Evolutionary conservation across 352 stramenopile species (phyloP).

Genomic region (Phytophthora palmivora): DNA sequence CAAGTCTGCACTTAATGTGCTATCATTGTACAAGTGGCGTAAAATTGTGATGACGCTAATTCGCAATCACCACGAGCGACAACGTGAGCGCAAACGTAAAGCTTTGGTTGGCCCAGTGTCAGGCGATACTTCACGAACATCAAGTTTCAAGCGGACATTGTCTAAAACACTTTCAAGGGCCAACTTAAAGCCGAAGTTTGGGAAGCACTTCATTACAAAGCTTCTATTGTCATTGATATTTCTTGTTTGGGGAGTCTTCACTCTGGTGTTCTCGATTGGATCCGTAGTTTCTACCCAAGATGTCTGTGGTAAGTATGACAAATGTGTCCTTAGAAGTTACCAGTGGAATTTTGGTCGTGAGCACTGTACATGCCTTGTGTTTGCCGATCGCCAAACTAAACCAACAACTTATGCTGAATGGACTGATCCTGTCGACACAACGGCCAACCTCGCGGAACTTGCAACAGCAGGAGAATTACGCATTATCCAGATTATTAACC

Average conservation of each 20-base stretch:
- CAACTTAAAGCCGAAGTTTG: slow-evolving; percentile 14
- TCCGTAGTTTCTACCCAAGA: slow-evolving; percentile 37
- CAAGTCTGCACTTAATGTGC: slow-evolving; percentile 44
- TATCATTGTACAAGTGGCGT: slow-evolving; percentile 59
- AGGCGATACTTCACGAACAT: not conserved
- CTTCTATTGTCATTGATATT: slow-evolving; percentile 46
- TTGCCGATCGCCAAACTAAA: slow-evolving; percentile 39
- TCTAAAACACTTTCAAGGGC: slow-evolving; percentile 8
- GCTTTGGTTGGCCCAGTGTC: slow-evolving; percentile 6
- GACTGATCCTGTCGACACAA: slow-evolving; percentile 45
- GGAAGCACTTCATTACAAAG: slow-evolving; percentile 24
- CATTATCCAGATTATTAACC: slow-evolving; percentile 61
- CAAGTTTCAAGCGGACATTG: slow-evolving; percentile 13
- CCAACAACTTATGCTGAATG: slow-evolving; percentile 49
- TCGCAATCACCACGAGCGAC: slow-evolving; percentile 34
- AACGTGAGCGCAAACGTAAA: slow-evolving; percentile 19
- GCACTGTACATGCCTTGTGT: slow-evolving; percentile 48
- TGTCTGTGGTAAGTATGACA: slow-evolving; percentile 38
- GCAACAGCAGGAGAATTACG: slow-evolving; percentile 46
- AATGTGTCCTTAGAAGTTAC: slow-evolving; percentile 50
- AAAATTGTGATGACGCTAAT: slow-evolving; percentile 51
- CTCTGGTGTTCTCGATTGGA: slow-evolving; percentile 40
- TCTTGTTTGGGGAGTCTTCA: slow-evolving; percentile 27
- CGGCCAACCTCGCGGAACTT: slow-evolving; percentile 33
- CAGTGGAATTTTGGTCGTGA: slow-evolving; percentile 47